These are phyloP conservation scores for Euphorbia tirucalli DNA, from an alignment of 345 rosid species.

Conservation along the genomic window DNA sequence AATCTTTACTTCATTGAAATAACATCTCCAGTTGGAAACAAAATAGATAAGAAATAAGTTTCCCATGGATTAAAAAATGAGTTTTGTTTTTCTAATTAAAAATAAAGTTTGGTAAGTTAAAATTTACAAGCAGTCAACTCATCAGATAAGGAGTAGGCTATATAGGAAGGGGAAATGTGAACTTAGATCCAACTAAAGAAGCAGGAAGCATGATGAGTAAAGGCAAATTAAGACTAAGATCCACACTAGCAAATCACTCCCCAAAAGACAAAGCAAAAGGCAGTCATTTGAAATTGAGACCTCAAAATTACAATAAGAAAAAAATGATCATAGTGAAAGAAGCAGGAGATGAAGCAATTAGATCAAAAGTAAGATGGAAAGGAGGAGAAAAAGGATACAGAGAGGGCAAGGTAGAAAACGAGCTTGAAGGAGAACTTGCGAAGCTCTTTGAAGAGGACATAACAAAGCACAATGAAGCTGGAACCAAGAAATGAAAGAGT, in stretches of 20 bases:
- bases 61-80: too few relatives aligned
- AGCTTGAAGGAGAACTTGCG: conserved; percentile 98
- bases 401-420: conserved; percentile 90
- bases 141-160: too few relatives aligned
- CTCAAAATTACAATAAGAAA: background rate
- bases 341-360: background rate
- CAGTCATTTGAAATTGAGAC: background rate
- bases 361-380: background rate
- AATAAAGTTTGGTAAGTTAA: background rate
- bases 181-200: background rate
- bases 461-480: conserved; percentile 85
- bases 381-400: conserved; percentile 43
- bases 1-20: too few relatives aligned
- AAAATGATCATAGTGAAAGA: background rate
- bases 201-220: background rate
- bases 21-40: background rate
- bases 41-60: background rate
- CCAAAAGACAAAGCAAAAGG: background rate
- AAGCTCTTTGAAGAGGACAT: conserved; percentile 83
- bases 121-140: background rate
- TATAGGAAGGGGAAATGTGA: background rate
- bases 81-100: background rate
- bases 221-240: conserved; percentile 2
- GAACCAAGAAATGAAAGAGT: conserved; percentile 84
- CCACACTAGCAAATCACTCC: background rate